phyloP scores from a whole-genome alignment of 805 yeast genomes.

The Ogataea ramenticola region DNA sequence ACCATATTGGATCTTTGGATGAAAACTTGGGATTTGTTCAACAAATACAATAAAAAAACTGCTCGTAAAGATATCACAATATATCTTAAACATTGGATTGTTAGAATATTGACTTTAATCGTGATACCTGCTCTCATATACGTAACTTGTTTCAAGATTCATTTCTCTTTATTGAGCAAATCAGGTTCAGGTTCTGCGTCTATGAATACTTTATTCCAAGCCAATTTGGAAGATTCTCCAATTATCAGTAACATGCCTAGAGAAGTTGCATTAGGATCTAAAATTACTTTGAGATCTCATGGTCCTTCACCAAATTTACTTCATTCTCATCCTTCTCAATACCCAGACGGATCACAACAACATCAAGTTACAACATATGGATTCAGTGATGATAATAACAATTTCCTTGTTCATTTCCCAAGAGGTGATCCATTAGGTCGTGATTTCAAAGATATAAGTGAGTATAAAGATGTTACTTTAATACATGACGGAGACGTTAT shows the following conservation, averaged over 20 bases:
- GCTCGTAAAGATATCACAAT: slow-evolving; percentile 3
- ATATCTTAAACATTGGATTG: slow-evolving; percentile 62
- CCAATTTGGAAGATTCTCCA: slow-evolving; percentile 59
- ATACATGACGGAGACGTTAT: slow-evolving; percentile 55
- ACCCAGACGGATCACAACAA: slow-evolving; percentile 89
- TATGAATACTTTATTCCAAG: slow-evolving; percentile 79
- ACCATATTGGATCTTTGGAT: slow-evolving; percentile 45
- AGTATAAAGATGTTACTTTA: slow-evolving; percentile 33
- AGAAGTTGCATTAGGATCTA: slow-evolving; percentile 51
- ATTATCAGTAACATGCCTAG: slow-evolving; percentile 55
- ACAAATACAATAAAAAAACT: slow-evolving; percentile 10
- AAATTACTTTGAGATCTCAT: slow-evolving; percentile 58
- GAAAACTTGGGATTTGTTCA: slow-evolving; percentile 25
- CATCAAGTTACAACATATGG: slow-evolving; percentile 96
- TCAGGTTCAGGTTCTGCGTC: slow-evolving; percentile 72
- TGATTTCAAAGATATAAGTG: slow-evolving; percentile 21
- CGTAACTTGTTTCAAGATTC: slow-evolving; percentile 68
- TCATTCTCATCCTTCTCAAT: slow-evolving; percentile 80
- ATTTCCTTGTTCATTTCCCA: slow-evolving; percentile 46
- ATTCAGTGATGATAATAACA: slow-evolving; percentile 81
- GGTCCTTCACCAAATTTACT: slow-evolving; percentile 68
- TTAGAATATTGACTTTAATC: slow-evolving; percentile 60
- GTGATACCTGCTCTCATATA: slow-evolving; percentile 66
- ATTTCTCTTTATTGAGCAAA: slow-evolving; percentile 65
- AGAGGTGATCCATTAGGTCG: slow-evolving; percentile 21